Evolutionary conservation across 257 asterid genomes (phyloP).

Genomic region (Jaltomata sinuosa): DNA sequence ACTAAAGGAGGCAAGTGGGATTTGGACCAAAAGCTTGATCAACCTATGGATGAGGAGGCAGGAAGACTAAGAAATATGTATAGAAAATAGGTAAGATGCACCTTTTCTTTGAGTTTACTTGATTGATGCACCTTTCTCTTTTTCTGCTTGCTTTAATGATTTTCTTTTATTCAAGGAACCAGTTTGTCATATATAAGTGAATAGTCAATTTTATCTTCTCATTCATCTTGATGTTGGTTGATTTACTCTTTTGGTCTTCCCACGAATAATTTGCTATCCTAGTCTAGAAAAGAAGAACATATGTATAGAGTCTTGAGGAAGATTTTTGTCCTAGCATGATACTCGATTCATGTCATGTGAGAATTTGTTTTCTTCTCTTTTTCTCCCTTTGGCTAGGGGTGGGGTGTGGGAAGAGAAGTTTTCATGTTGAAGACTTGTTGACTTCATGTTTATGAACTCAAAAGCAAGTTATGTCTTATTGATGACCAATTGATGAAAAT

Average conservation of each 20-base stretch:
- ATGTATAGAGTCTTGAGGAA: not conserved
- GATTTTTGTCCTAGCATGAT: not conserved
- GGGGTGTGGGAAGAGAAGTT: not conserved
- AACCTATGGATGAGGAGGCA: conserved; percentile 99
- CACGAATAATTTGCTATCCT: not conserved
- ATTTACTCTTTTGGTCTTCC: not conserved
- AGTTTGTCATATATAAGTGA: not conserved
- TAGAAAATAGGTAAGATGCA: conserved; percentile 61
- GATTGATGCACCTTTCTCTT: too few relatives aligned
- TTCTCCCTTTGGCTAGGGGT: not conserved
- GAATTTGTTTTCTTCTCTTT: not conserved
- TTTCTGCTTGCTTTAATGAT: not conserved
- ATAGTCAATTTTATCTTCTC: not conserved
- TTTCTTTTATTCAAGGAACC: not conserved
- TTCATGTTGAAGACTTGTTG: not conserved
- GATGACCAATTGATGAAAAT: not conserved
- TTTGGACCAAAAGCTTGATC: conserved; percentile 94
- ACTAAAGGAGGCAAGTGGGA: conserved; percentile 90
- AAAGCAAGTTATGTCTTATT: not conserved
- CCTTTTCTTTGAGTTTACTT: too few relatives aligned
- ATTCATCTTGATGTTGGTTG: not conserved
- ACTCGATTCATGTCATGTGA: not conserved
- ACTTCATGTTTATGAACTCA: not conserved
- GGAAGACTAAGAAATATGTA: conserved; percentile 75
- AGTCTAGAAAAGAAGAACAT: not conserved